Evolutionary conservation across 495 filamentous ascomycete species (phyloP).

Genomic region (Penicillium coprophilum): DNA sequence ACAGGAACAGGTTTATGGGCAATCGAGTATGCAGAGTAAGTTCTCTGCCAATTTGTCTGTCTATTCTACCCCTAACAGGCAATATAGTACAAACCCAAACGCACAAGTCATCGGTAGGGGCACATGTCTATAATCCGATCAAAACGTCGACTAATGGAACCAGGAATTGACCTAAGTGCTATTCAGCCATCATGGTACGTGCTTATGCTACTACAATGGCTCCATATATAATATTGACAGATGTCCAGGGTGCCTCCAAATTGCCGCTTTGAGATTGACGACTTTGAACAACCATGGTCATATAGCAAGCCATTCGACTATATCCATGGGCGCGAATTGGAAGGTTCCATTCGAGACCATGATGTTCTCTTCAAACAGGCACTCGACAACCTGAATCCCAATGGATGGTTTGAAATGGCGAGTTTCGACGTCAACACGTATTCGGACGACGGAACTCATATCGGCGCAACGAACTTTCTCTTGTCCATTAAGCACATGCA

Average conservation of each 20-base stretch:
- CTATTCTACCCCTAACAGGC: conserved; percentile 4
- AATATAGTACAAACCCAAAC: conserved; percentile 44
- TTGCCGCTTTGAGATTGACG: conserved; percentile 62
- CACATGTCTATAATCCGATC: neutral
- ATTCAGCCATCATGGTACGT: conserved; percentile 57
- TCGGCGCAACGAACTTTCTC: conserved; percentile 34
- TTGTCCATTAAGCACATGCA: conserved; percentile 36
- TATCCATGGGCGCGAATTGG: conserved; percentile 60
- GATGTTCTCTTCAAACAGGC: conserved; percentile 50
- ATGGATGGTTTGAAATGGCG: conserved; percentile 61
- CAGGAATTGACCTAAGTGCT: conserved; percentile 58
- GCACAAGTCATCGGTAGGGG: conserved; percentile 50
- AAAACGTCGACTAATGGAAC: neutral
- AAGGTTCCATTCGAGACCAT: conserved; percentile 59
- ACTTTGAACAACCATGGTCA: conserved; percentile 60
- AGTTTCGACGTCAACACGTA: conserved; percentile 51
- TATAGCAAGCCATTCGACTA: conserved; percentile 56
- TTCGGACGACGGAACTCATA: conserved; percentile 55
- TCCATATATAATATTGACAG: neutral
- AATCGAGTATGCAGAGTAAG: conserved; percentile 59
- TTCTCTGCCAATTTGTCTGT: neutral
- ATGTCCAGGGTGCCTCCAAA: conserved; percentile 55
- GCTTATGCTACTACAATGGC: neutral
- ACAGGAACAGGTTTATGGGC: conserved; percentile 67
- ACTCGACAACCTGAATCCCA: conserved; percentile 52